Evolutionary conservation across 2,329 filamentous ascomycete genomes (phyloP).

Genomic region (Elsinoe necatrix): DNA sequence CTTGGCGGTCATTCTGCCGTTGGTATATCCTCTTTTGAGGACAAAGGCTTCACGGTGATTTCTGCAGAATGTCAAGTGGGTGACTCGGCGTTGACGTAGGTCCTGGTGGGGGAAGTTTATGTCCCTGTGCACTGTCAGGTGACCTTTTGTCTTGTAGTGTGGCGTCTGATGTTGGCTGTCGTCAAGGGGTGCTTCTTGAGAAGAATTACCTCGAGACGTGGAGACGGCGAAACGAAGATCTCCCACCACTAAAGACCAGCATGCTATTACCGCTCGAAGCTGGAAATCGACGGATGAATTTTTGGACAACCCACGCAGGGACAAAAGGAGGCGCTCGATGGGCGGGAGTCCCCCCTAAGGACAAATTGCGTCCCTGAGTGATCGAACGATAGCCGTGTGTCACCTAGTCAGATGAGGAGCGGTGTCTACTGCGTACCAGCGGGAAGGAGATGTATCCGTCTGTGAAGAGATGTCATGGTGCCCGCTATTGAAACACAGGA

Average conservation of each 20-base stretch:
- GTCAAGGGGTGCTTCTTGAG: neutral
- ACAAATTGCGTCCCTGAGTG: neutral
- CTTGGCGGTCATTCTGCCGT: slow-evolving; percentile 14
- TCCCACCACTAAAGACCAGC: neutral
- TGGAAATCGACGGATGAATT: neutral
- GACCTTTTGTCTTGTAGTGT: neutral
- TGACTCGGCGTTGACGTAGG: neutral
- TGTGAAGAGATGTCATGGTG: slow-evolving; percentile 8
- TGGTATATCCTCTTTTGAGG: neutral
- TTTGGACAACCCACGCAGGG: slow-evolving; percentile 10
- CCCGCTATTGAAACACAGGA: slow-evolving; percentile 1
- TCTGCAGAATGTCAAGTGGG: neutral
- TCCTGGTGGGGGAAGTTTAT: neutral
- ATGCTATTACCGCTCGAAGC: neutral
- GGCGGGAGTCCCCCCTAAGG: neutral
- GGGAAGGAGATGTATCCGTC: slow-evolving; percentile 4
- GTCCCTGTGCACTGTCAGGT: slow-evolving; percentile 4
- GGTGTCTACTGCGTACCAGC: neutral
- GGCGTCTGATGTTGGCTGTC: neutral
- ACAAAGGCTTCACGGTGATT: neutral
- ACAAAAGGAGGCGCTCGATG: neutral
- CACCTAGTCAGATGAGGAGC: neutral
- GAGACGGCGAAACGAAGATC: slow-evolving; percentile 1
- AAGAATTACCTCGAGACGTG: slow-evolving; percentile 6
- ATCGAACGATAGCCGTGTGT: neutral